phyloP scores from a whole-genome alignment of 495 filamentous ascomycete genomes.

The Daldinia loculata region DNA sequence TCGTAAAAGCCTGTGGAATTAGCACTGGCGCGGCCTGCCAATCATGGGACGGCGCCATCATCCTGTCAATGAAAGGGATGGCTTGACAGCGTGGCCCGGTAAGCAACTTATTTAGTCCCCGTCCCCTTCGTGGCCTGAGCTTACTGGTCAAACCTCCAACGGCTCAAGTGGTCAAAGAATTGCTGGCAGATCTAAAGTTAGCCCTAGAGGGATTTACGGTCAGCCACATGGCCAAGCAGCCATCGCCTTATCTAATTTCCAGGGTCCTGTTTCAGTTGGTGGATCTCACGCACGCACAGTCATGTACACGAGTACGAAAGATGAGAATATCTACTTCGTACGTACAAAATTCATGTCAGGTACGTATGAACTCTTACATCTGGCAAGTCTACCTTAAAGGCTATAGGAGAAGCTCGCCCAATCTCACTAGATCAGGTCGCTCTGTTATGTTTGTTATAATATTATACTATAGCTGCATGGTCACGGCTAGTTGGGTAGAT shows the following conservation, averaged over 20 bases:
- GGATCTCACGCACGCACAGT: constrained; percentile 21
- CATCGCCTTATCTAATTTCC: constrained; percentile 35
- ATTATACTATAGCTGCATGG: not conserved
- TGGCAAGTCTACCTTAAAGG: not conserved
- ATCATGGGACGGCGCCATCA: constrained; percentile 25
- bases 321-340: not conserved
- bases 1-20: constrained; percentile 28
- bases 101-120: constrained; percentile 41
- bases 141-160: constrained; percentile 38
- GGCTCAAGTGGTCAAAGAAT: constrained; percentile 28
- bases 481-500: not conserved
- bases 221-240: constrained; percentile 42
- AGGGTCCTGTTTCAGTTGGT: constrained; percentile 39
- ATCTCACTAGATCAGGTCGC: not conserved
- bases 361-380: not conserved
- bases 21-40: constrained; percentile 20
- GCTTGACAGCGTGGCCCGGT: constrained; percentile 46
- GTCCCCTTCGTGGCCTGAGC: constrained; percentile 40
- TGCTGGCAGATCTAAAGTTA: constrained; percentile 40
- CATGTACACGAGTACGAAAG: constrained; percentile 5
- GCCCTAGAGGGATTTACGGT: constrained; percentile 39
- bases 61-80: constrained; percentile 36
- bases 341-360: not conserved
- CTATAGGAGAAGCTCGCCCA: not conserved
- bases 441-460: not conserved